Conservation (phyloP, 371 early-diverging fungal genomes). For the Lichtheimia ornata region DNA sequence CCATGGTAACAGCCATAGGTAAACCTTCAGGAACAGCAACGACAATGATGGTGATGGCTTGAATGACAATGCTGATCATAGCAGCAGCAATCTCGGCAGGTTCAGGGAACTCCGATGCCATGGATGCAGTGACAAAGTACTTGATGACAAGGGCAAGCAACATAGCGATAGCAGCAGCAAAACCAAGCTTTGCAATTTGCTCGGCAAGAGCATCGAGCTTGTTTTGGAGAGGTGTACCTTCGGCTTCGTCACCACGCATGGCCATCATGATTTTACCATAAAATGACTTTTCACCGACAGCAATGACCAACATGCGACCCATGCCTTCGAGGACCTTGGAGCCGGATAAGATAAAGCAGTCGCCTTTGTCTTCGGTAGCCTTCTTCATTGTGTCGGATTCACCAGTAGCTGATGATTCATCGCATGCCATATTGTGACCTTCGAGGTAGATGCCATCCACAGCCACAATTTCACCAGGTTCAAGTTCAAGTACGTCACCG, state of each 20-base stretch:
- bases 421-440: constrained; percentile 84
- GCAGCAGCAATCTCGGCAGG: constrained; percentile 62
- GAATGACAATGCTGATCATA: constrained; percentile 78
- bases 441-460: constrained; percentile 84
- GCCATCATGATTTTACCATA: constrained; percentile 87
- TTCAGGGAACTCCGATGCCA: constrained; percentile 59
- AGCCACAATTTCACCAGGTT: constrained; percentile 93
- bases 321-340: constrained; percentile 90
- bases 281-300: constrained; percentile 83
- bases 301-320: constrained; percentile 81
- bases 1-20: constrained; percentile 96
- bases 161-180: constrained; percentile 78
- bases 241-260: constrained; percentile 72
- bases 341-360: constrained; percentile 90
- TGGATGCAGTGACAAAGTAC: constrained; percentile 71
- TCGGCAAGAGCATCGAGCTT: constrained; percentile 88
- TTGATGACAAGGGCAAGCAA: constrained; percentile 78
- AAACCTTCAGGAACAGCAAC: constrained; percentile 99
- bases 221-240: constrained; percentile 90
- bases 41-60: constrained; percentile 90
- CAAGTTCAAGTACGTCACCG: constrained; percentile 88
- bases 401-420: constrained; percentile 92
- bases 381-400: constrained; percentile 85
- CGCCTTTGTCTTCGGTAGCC: constrained; percentile 58
- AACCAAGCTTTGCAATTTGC: constrained; percentile 90